A percentile compares a stretch with the other conserved stretches of the same genome.
These are phyloP conservation scores for Ascomycota sp. DNA, from an alignment of 2,329 filamentous ascomycete genomes.

Conservation along the genomic window DNA sequence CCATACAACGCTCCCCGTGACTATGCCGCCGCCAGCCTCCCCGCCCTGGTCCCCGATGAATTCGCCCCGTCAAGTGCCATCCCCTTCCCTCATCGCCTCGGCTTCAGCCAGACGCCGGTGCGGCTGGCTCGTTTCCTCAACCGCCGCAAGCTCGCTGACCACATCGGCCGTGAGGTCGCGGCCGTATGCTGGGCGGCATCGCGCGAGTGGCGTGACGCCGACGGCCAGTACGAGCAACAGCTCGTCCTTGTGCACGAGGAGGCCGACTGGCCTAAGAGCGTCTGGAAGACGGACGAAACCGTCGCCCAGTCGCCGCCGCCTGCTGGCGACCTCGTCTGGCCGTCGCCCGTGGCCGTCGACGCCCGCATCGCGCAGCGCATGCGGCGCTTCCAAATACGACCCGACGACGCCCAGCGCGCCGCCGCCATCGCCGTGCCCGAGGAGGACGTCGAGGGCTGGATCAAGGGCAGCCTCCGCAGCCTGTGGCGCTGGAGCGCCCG, in stretches of 20 bases:
- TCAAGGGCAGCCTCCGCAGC: conserved; percentile 36
- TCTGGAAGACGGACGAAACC: conserved; percentile 32
- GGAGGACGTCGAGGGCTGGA: conserved; percentile 50
- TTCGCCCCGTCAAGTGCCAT: conserved; percentile 57
- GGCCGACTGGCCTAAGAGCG: conserved; percentile 65
- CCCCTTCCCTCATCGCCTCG: conserved; percentile 72
- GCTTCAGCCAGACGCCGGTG: conserved; percentile 75
- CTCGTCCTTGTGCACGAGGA: conserved; percentile 50
- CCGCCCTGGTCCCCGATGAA: conserved; percentile 43
- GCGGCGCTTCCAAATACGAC: conserved; percentile 51
- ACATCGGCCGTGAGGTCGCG: conserved; percentile 71
- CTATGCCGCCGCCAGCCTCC: conserved; percentile 47
- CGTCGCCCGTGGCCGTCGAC: conserved; percentile 56
- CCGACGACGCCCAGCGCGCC: conserved; percentile 50
- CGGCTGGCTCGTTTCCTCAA: conserved; percentile 78
- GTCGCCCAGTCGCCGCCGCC: conserved; percentile 17
- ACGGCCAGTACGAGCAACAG: conserved; percentile 21
- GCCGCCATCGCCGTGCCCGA: conserved; percentile 40
- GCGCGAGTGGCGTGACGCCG: conserved; percentile 27
- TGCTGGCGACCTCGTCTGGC: conserved; percentile 52
- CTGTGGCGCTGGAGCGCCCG: conserved; percentile 29
- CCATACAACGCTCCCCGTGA: conserved; percentile 56
- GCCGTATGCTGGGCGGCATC: conserved; percentile 52
- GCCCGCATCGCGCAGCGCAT: conserved; percentile 57
- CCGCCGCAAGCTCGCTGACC: conserved; percentile 65